Percentiles rank a stretch among this genome's conserved stretches.
These are phyloP conservation scores for Arabis hirsuta DNA, from an alignment of 345 rosid genomes.

Conservation along the genomic window DNA sequence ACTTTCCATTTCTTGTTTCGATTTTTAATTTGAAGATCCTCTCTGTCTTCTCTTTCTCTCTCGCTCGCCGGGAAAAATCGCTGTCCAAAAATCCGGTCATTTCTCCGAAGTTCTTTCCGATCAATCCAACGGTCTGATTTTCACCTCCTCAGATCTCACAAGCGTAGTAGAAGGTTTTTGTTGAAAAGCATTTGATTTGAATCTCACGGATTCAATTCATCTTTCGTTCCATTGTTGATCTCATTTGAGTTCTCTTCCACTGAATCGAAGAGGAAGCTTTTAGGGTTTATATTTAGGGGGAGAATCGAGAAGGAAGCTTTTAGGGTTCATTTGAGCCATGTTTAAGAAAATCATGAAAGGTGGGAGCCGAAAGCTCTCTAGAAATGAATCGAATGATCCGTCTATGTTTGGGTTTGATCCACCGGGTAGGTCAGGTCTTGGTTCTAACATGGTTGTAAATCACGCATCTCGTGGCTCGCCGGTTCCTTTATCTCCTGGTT, in stretches of 20 bases:
- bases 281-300: slow-evolving; percentile 27
- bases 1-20: neutral
- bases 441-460: slow-evolving; percentile 62
- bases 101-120: slow-evolving; percentile 18
- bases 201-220: slow-evolving; percentile 21
- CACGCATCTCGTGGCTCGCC: slow-evolving; percentile 61
- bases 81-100: neutral
- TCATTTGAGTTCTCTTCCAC: slow-evolving; percentile 23
- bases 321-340: slow-evolving; percentile 48
- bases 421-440: slow-evolving; percentile 44
- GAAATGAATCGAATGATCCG: slow-evolving; percentile 56
- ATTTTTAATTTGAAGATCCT: neutral
- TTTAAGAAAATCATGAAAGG: slow-evolving; percentile 87
- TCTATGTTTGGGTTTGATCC: slow-evolving; percentile 51
- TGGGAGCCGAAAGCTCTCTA: slow-evolving; percentile 72
- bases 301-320: neutral
- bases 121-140: slow-evolving; percentile 23
- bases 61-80: slow-evolving; percentile 29
- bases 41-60: neutral
- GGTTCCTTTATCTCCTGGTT: slow-evolving; percentile 33
- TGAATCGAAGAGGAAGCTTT: neutral
- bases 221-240: slow-evolving; percentile 27
- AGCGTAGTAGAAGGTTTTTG: slow-evolving; percentile 13
- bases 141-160: slow-evolving; percentile 32
- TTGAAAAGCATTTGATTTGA: slow-evolving; percentile 28